Conservation (phyloP, 371 early-diverging fungal genomes). For the Dichotomocladium elegans region DNA sequence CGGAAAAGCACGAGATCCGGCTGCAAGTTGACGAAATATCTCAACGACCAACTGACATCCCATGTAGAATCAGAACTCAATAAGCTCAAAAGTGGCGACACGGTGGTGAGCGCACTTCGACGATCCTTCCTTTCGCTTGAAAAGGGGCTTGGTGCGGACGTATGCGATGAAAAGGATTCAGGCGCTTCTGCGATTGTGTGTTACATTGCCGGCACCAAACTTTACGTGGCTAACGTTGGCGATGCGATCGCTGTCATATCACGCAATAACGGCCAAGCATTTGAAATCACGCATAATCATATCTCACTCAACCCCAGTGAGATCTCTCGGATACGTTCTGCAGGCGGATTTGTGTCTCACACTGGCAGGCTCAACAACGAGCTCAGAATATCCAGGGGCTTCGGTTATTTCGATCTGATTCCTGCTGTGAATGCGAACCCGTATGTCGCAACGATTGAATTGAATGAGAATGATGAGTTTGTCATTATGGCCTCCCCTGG, state of each 20-base stretch:
- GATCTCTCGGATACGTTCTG: slow-evolving; percentile 74
- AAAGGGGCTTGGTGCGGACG: slow-evolving; percentile 61
- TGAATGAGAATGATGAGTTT: slow-evolving; percentile 87
- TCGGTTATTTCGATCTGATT: slow-evolving; percentile 82
- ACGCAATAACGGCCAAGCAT: slow-evolving; percentile 68
- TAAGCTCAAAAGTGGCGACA: slow-evolving; percentile 49
- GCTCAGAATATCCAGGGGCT: slow-evolving; percentile 73
- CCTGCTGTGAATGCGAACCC: slow-evolving; percentile 89
- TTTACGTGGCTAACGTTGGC: slow-evolving; percentile 91
- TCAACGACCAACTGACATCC: slow-evolving; percentile 69
- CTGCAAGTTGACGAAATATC: slow-evolving; percentile 60
- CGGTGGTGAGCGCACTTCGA: slow-evolving; percentile 59
- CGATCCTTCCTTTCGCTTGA: slow-evolving; percentile 77
- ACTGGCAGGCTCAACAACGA: slow-evolving; percentile 76
- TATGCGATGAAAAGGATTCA: slow-evolving; percentile 47
- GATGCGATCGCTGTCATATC: slow-evolving; percentile 85
- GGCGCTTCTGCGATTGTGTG: slow-evolving; percentile 79
- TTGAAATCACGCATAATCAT: slow-evolving; percentile 74
- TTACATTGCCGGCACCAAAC: slow-evolving; percentile 73
- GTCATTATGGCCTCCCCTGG: slow-evolving; percentile 82
- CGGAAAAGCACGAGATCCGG: slow-evolving; percentile 56
- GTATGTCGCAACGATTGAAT: slow-evolving; percentile 63
- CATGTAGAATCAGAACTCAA: slow-evolving; percentile 72
- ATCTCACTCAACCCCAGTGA: slow-evolving; percentile 70
- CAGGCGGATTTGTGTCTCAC: slow-evolving; percentile 79